Evolutionary conservation across 805 yeast species (phyloP).

Genomic region (Brettanomyces naardenensis): DNA sequence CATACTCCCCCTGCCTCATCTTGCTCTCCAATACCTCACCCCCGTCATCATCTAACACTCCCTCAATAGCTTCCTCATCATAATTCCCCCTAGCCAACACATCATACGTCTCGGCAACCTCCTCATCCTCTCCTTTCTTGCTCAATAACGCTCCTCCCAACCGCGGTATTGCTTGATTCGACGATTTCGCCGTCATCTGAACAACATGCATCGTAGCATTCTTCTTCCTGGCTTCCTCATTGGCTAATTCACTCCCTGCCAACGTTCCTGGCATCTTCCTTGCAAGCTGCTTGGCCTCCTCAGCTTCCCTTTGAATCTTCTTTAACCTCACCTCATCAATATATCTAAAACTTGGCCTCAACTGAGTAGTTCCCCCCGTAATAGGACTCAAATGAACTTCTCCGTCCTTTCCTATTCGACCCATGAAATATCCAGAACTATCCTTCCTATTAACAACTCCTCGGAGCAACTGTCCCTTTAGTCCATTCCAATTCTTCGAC

Average conservation of each 20-base stretch:
- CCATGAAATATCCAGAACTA: slow-evolving; percentile 38
- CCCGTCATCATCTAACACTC: slow-evolving; percentile 6
- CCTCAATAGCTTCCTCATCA: slow-evolving; percentile 4
- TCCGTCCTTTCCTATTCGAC: slow-evolving; percentile 27
- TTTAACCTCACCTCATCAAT: slow-evolving; percentile 44
- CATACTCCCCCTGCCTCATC: slow-evolving; percentile 25
- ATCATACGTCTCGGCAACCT: slow-evolving; percentile 29
- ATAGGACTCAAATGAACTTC: slow-evolving; percentile 60
- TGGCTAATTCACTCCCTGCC: slow-evolving; percentile 69
- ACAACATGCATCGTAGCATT: slow-evolving; percentile 52
- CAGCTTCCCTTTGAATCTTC: slow-evolving; percentile 34
- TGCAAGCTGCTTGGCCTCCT: slow-evolving; percentile 31
- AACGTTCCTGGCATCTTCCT: slow-evolving; percentile 60
- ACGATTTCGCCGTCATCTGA: slow-evolving; percentile 67
- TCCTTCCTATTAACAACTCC: slow-evolving; percentile 58
- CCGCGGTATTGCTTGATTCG: slow-evolving; percentile 49
- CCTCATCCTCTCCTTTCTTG: slow-evolving; percentile 58
- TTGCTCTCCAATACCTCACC: slow-evolving; percentile 9
- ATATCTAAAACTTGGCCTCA: slow-evolving; percentile 76
- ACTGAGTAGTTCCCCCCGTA: slow-evolving; percentile 53
- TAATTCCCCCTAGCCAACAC: slow-evolving; percentile 2
- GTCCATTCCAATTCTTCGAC: slow-evolving; percentile 56
- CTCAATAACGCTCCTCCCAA: slow-evolving; percentile 64
- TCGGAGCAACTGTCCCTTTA: slow-evolving; percentile 51
- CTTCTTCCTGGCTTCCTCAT: slow-evolving; percentile 23